Conservation (phyloP, 768 basidiomycete genomes). For the Floccularia luteovirens region DNA sequence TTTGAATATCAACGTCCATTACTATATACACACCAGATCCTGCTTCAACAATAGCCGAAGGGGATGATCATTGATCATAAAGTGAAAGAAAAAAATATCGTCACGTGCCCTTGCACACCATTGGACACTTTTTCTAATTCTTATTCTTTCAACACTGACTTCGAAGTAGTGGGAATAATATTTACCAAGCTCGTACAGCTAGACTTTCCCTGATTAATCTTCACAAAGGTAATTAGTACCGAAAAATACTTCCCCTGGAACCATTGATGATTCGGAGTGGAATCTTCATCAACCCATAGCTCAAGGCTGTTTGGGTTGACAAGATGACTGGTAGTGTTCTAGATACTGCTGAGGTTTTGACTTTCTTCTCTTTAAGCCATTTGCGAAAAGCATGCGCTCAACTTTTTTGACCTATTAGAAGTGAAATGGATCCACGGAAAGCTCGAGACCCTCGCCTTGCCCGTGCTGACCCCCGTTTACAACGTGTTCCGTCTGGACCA, state of each 20-base stretch:
- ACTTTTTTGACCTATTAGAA: slow-evolving; percentile 8
- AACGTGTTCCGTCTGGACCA: slow-evolving; percentile 33
- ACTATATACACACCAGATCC: too few relatives aligned
- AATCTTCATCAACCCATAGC: slow-evolving; percentile 68
- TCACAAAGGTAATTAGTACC: too few relatives aligned
- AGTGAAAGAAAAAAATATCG: too few relatives aligned
- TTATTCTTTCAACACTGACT: too few relatives aligned
- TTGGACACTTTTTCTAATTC: too few relatives aligned
- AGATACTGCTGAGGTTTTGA: slow-evolving; percentile 93
- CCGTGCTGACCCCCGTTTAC: slow-evolving; percentile 60
- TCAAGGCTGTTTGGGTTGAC: slow-evolving; percentile 44
- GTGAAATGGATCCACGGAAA: slow-evolving; percentile 69
- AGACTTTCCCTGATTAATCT: too few relatives aligned
- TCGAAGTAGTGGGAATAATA: too few relatives aligned
- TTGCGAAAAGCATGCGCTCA: not conserved
- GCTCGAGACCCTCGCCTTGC: slow-evolving; percentile 76
- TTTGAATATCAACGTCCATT: too few relatives aligned
- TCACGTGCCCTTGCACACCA: too few relatives aligned
- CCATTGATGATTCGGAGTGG: slow-evolving; percentile 90
- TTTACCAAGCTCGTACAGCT: too few relatives aligned
- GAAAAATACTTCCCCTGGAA: slow-evolving; percentile 4
- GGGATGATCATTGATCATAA: too few relatives aligned
- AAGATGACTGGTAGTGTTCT: slow-evolving; percentile 75
- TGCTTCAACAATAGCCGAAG: too few relatives aligned
- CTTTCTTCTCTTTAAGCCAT: slow-evolving; percentile 9